A percentile compares a stretch with the other conserved stretches of the same genome.
Conservation (phyloP, 2,329 filamentous ascomycete species). For the Blastomyces emzantsi region DNA sequence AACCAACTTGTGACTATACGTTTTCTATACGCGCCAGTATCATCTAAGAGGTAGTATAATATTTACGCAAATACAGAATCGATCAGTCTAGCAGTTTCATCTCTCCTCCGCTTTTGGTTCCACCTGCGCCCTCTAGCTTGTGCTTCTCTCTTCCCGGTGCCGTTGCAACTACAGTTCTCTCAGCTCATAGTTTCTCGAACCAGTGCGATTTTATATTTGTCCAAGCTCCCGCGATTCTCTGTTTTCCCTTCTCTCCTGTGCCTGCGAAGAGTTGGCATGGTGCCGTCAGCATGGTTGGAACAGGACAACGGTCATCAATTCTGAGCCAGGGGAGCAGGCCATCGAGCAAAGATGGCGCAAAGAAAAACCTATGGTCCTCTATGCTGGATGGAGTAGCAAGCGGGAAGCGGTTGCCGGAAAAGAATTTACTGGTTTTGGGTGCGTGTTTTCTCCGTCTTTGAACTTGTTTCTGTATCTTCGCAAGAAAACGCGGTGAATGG, state of each 20-base stretch:
- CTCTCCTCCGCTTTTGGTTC: background rate
- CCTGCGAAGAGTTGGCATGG: conserved; percentile 24
- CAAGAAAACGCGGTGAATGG: background rate
- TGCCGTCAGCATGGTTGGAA: conserved; percentile 29
- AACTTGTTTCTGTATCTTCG: background rate
- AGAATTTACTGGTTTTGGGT: conserved; percentile 83
- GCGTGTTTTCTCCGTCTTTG: conserved; percentile 24
- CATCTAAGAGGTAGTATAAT: background rate
- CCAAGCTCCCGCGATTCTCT: background rate
- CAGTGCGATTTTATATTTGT: background rate
- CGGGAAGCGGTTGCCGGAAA: conserved; percentile 81
- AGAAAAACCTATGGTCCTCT: conserved; percentile 88
- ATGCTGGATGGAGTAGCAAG: conserved; percentile 87
- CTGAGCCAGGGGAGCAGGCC: conserved; percentile 34
- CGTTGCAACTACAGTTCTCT: background rate
- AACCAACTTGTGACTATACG: background rate
- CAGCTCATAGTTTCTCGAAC: background rate
- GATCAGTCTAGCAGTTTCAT: conserved; percentile 1
- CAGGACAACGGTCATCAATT: conserved; percentile 32
- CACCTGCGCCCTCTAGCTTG: background rate
- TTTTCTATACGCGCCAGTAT: background rate
- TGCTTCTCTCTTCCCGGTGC: background rate
- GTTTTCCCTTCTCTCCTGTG: background rate
- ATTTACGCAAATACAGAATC: background rate
- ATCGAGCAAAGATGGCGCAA: conserved; percentile 53